These are phyloP conservation scores for Fonsecaea nubica DNA, from an alignment of 2,329 filamentous ascomycete species.

Conservation along the genomic window DNA sequence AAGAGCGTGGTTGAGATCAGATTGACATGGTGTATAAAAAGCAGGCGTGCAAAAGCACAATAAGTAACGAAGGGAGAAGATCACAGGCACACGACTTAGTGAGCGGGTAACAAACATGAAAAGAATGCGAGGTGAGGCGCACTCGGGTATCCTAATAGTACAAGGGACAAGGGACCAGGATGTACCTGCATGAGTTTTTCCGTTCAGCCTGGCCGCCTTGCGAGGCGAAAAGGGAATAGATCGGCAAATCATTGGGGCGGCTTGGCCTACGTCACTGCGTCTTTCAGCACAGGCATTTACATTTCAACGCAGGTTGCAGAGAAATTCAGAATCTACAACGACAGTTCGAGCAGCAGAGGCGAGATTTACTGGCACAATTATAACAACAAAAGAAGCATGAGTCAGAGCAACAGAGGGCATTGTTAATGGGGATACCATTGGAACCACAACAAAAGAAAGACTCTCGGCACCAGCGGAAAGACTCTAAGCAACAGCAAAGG, in stretches of 20 bases:
- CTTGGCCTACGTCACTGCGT: neutral
- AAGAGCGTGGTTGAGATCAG: conserved; percentile 14
- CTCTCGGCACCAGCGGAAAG: too few relatives aligned
- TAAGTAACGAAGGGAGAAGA: conserved; percentile 1
- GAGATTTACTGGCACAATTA: too few relatives aligned
- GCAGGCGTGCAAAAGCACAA: neutral
- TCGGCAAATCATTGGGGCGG: neutral
- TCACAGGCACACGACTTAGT: neutral
- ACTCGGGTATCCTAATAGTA: neutral
- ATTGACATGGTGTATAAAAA: conserved; percentile 10
- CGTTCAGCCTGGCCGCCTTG: neutral
- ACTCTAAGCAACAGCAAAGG: too few relatives aligned
- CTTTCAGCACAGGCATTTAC: neutral
- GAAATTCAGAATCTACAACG: too few relatives aligned
- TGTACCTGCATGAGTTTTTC: conserved; percentile 9
- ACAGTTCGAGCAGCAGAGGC: too few relatives aligned
- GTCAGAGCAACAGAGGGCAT: too few relatives aligned
- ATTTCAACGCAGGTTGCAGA: too few relatives aligned
- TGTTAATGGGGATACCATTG: too few relatives aligned
- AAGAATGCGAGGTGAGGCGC: conserved; percentile 7
- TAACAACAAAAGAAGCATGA: too few relatives aligned
- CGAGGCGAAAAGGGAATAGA: conserved; percentile 7
- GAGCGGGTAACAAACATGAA: neutral
- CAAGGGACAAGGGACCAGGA: too few relatives aligned
- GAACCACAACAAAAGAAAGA: too few relatives aligned